These are phyloP conservation scores for Rhodamnia rubescens DNA, from an alignment of 345 rosid species.

Conservation along the genomic window DNA sequence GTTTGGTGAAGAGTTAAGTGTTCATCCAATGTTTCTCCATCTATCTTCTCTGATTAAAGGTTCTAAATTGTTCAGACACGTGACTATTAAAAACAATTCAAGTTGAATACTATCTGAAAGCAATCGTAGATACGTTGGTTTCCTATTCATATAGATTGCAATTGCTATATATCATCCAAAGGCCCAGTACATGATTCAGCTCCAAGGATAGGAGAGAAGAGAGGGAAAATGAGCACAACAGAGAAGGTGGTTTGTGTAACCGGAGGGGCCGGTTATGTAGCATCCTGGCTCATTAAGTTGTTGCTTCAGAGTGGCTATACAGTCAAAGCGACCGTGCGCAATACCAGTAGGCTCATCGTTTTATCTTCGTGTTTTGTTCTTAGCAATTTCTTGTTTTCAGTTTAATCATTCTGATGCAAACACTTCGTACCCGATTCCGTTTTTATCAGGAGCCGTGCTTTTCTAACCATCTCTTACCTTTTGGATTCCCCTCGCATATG, in stretches of 20 bases:
- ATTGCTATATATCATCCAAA: neutral
- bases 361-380: neutral
- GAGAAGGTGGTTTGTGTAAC: constrained; percentile 21
- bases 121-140: neutral
- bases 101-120: neutral
- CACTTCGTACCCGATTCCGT: neutral
- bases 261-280: constrained; percentile 37
- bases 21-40: neutral
- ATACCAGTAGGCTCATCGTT: constrained; percentile 9
- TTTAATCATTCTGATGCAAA: neutral
- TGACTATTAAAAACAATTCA: neutral
- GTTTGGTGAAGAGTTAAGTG: neutral
- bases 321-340: constrained; percentile 31
- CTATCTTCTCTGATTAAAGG: neutral
- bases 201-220: neutral
- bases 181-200: neutral
- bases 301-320: constrained; percentile 32
- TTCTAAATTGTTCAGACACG: neutral
- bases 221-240: neutral
- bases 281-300: constrained; percentile 32
- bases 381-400: too few relatives aligned
- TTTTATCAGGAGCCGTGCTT: neutral
- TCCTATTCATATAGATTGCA: neutral
- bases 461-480: neutral
- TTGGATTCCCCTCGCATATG: too few relatives aligned